Percentiles rank a stretch among this genome's conserved stretches.
Conservation (phyloP, 2,329 filamentous ascomycete genomes). For the Arachnopeziza araneosa region DNA sequence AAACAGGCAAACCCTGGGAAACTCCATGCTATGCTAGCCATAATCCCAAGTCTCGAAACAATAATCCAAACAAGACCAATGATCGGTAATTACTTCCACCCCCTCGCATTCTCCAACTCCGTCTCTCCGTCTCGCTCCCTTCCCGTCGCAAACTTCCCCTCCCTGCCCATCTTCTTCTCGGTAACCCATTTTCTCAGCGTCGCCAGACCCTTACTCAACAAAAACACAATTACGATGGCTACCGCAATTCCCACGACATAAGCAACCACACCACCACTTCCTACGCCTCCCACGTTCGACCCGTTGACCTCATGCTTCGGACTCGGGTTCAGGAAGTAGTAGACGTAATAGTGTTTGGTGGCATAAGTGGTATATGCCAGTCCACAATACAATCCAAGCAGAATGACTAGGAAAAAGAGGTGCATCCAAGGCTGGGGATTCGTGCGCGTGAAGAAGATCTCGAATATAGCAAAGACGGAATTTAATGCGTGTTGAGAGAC, state of each 20-base stretch:
- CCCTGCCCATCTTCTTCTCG: slow-evolving; percentile 38
- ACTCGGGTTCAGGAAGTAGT: slow-evolving; percentile 66
- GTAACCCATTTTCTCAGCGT: slow-evolving; percentile 28
- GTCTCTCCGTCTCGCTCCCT: slow-evolving; percentile 22
- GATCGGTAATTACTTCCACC: slow-evolving; percentile 4
- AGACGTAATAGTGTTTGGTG: slow-evolving; percentile 69
- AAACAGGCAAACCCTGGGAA: too few species aligned
- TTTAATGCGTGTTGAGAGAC: slow-evolving; percentile 73
- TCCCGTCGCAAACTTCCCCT: slow-evolving; percentile 33
- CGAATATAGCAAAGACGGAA: slow-evolving; percentile 66
- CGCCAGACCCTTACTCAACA: slow-evolving; percentile 11
- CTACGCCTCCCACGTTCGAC: slow-evolving; percentile 13
- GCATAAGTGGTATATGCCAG: slow-evolving; percentile 69
- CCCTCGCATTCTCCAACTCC: slow-evolving; percentile 21
- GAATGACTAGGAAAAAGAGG: slow-evolving; percentile 59
- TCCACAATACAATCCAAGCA: slow-evolving; percentile 66
- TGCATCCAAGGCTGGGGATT: slow-evolving; percentile 58
- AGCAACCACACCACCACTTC: slow-evolving; percentile 15
- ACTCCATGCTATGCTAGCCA: too few species aligned
- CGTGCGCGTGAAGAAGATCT: slow-evolving; percentile 65
- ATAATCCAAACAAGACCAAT: too few species aligned
- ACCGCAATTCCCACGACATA: slow-evolving; percentile 27
- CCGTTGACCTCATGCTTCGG: slow-evolving; percentile 2
- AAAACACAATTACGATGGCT: slow-evolving; percentile 24
- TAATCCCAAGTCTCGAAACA: too few species aligned